Evolutionary conservation across 2,329 filamentous ascomycete species (phyloP), one percentile per base, ranked within the genome.

Genomic region (Xylaria sp.): DNA sequence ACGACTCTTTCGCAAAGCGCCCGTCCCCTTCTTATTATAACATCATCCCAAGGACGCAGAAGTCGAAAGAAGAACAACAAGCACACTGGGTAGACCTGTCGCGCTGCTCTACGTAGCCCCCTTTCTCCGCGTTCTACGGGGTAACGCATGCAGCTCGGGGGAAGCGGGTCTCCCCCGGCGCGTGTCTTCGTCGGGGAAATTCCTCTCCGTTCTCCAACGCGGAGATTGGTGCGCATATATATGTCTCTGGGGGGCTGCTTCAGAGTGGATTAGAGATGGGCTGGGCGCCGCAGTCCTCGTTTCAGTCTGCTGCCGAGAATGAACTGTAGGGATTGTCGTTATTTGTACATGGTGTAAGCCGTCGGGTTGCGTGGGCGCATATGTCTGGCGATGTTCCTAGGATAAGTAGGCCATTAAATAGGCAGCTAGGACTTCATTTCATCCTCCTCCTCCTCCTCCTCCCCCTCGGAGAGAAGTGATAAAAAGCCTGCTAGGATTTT

Each of bases 181-280:
- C 20, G 28, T 58, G n/a, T 52, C 6, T 3, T 54, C 37, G 50
- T 63, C 63, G 63, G 63, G 57, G 62, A 55, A 69, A 69, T 67
- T 69, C 28, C 54, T 41, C 39, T 58, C 57, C 63, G 63, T 55
- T 18, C 13, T 23, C 48, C 18, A 61, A 64, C 46, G 25, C 54
- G 58, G 46, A 60, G 64, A 68, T 68, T 70, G 68, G 65, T 68
- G 65, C 68, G 61, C 68, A 39, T 68, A 68, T 65, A 70, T 28
- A 20, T n/a, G 15, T 55, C 52, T 37, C 5, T 28, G 28, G 52
- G 25, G 50, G 20, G 8, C 9, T 23, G 46, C 20, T 23, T 15
- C 9, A 25, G 20, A 50, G 46, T 50, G 46, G 46, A 10, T 48
- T 48, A 48, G 46, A 12, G 8, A 3, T 48, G 5, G 46, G 15